Percentiles rank a stretch among this genome's conserved stretches.
Conservation (phyloP, 2,329 filamentous ascomycete genomes). For the Beauveria pseudobassiana region DNA sequence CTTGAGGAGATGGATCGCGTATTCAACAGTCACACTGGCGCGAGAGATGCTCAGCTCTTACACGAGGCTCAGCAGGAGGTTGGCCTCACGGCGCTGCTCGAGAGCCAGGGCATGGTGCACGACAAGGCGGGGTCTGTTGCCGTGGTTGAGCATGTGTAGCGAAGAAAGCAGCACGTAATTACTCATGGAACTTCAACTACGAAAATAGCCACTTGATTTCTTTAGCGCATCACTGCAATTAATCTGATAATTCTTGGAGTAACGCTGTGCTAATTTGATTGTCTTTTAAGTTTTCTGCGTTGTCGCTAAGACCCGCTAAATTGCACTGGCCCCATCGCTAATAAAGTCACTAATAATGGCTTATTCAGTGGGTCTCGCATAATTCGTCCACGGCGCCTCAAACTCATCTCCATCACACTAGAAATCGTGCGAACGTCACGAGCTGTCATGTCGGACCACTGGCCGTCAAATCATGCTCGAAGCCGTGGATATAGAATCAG, state of each 20-base stretch:
- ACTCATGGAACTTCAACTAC: no score
- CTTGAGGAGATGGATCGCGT: conserved; percentile 48
- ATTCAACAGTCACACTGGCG: conserved; percentile 33
- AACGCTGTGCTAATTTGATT: no score
- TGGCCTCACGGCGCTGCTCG: conserved; percentile 14
- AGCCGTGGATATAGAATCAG: no score
- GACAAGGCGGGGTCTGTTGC: conserved; percentile 2
- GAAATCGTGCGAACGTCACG: neutral
- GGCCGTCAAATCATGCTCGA: no score
- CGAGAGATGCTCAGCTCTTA: conserved; percentile 18
- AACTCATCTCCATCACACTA: neutral
- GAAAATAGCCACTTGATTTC: no score
- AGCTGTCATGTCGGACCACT: neutral
- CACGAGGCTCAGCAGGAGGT: conserved; percentile 19
- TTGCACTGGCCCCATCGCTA: neutral
- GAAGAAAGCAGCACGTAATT: neutral
- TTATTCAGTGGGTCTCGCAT: neutral
- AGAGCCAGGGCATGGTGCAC: neutral
- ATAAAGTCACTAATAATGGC: neutral
- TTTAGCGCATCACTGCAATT: no score
- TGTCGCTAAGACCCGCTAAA: neutral
- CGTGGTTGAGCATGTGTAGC: neutral
- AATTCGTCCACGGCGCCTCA: neutral
- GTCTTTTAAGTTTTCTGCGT: no score
- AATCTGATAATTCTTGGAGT: no score